Base-by-base conservation (phyloP, 441 rosid genomes). In the Syzygium syzygioides region DNA sequence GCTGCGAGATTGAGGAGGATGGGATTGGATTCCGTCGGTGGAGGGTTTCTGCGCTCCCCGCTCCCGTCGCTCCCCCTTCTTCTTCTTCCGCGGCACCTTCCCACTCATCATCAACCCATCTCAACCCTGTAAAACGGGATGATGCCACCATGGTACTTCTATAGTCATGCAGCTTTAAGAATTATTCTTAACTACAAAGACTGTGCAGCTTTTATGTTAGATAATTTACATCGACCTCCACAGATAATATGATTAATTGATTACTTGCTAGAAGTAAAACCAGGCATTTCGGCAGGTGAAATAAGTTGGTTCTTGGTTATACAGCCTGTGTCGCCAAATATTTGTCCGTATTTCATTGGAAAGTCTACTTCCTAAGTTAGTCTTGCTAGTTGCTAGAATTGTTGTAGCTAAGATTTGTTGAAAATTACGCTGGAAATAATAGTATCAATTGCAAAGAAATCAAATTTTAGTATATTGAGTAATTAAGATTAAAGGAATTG, bases 11-110 rank as follows among this genome's bases (percentile, higher is more conserved):
- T 45, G 48, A 45, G 48, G 64, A 34, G 55, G 88, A 96, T 96
- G 99, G 98, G 98, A 94, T 96, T 97, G 83, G 92, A 96, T 92
- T 96, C 98, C 79, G 95, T 93, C 86, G 99, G 98, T 90, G 92
- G 91, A 71, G 50, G 52, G 87, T 91, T 93, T 83, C 71, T 64
- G 87, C 88, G 89, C 89, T 92, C 91, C 26, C 91, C 89, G 66
- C 48, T 90, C 57, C 87, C 80, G 50, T 92, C 89, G 89, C 89
- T 94, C 93, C 91, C 92, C 92, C 85, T 79, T 89, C 84, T 57
- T n/a, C n/a, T n/a, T 10, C 55, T 52, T 86, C 45, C 41, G 55
- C 71, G 60, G 55, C 48, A 52, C 79, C 52, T 64, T 52, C 14
- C 34, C 68, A 28, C 28, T 37, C 50, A 37, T 37, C 50, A 3